Conservation (phyloP, 2,329 filamentous ascomycete species). For the Ambrosiella beaveri region DNA sequence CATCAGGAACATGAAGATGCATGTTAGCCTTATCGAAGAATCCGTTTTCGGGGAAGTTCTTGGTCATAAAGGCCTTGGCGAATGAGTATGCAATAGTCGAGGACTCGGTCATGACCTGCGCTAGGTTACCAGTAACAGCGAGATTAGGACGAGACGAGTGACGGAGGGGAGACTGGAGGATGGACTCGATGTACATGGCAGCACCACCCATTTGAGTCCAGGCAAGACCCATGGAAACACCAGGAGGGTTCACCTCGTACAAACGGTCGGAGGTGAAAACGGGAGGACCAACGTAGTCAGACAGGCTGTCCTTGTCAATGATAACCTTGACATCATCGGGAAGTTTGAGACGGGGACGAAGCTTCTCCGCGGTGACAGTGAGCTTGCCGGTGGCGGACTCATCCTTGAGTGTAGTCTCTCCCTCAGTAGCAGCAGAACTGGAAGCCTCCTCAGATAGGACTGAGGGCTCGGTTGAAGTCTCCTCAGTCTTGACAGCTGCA, state of each 20-base stretch:
- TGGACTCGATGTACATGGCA: conserved; percentile 92
- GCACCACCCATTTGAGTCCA: conserved; percentile 97
- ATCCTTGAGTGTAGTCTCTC: conserved; percentile 13
- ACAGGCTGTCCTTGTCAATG: conserved; percentile 78
- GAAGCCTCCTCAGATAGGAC: too few species aligned
- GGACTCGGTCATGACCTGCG: conserved; percentile 96
- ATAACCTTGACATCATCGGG: conserved; percentile 73
- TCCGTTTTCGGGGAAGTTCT: conserved; percentile 70
- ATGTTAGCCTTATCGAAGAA: conserved; percentile 95
- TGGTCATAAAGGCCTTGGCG: conserved; percentile 74
- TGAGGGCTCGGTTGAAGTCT: neutral
- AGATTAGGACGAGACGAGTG: conserved; percentile 59
- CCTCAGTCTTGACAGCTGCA: conserved; percentile 21
- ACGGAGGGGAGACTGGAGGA: conserved; percentile 67
- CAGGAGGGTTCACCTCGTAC: conserved; percentile 82
- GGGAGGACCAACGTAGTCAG: conserved; percentile 91
- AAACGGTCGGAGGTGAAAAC: conserved; percentile 90
- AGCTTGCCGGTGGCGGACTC: conserved; percentile 13
- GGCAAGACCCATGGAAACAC: conserved; percentile 92
- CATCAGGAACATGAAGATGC: conserved; percentile 91
- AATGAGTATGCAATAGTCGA: conserved; percentile 92
- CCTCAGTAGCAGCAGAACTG: conserved; percentile 13
- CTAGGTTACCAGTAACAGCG: conserved; percentile 86
- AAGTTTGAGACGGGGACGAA: conserved; percentile 62
- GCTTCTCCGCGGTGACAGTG: conserved; percentile 31